Evolutionary conservation across 129 eudicot species (phyloP), one percentile per base, ranked within the genome.

Genomic region (Tanacetum coccineum): DNA sequence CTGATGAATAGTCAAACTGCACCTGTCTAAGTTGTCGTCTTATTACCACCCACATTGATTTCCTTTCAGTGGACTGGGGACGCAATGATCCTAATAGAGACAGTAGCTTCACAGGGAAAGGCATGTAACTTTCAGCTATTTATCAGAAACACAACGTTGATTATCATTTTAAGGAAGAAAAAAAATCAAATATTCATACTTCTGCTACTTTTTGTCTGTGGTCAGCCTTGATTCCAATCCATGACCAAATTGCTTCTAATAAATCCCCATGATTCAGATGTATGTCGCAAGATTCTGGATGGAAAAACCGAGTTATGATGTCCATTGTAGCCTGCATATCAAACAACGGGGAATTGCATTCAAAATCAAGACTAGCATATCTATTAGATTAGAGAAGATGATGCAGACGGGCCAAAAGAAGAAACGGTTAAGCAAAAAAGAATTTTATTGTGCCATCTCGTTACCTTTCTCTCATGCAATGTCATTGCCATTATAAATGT

Each of bases 11-110:
- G 3, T 32, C 14, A 59, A 53, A 52, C 19, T 59, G 48, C 42
- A 89, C 98, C 98, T 91, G 96, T 66, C 81, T 88, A 75, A 91
- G 96, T 66, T 88, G 98, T 14, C 90, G 91, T 73, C 98, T 85
- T 64, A 92, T 83, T 9, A 92, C 88, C 75, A 72, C 98, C 98
- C 96, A 92, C 74, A 83, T 92, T 39, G 88, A 81, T 83, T 92
- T 92, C 70, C 98, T 79, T 75, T 88, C 91, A 39, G 95, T 56
- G 59, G 98, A 85, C 78, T 88, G 98, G 57, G 98, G 98, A 68
- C 85, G 88, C 76, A 88, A 84, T 62, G 91, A 78, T 66, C 91
- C 91, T 84, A 88, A 67, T 18, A 85, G 82, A 36, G 98, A 92
- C 32, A 92, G 74, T 78, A 92, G 96, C 98, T 92, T 79, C 85